Evolutionary conservation across 805 yeast species (phyloP).

Genomic region (Wickerhamomyces mucosus): DNA sequence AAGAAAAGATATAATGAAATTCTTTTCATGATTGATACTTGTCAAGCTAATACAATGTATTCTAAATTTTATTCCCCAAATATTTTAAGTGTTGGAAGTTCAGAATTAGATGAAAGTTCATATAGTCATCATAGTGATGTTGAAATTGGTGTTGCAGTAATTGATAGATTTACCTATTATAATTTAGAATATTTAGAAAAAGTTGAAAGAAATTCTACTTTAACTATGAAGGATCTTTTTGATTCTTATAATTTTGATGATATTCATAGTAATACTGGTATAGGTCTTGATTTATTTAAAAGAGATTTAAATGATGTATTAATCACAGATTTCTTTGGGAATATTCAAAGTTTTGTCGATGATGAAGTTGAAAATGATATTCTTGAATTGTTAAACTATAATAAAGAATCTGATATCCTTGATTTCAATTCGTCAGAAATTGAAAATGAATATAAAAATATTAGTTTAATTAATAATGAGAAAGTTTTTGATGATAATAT

Average conservation of each 20-base stretch:
- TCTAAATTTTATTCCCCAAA: slow-evolving; percentile 88
- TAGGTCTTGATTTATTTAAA: slow-evolving; percentile 67
- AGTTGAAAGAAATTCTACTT: slow-evolving; percentile 63
- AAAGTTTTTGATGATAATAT: too few species aligned
- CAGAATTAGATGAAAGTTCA: slow-evolving; percentile 78
- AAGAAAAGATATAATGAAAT: slow-evolving; percentile 92
- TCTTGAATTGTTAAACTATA: slow-evolving; percentile 14
- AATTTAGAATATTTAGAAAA: slow-evolving; percentile 82
- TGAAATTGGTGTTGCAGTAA: slow-evolving; percentile 95
- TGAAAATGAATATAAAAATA: too few species aligned
- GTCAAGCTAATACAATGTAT: slow-evolving; percentile 98
- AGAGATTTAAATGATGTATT: slow-evolving; percentile 60
- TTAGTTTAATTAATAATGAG: too few species aligned
- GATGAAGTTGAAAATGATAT: slow-evolving; percentile 46
- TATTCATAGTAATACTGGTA: slow-evolving; percentile 91
- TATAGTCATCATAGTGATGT: slow-evolving; percentile 94
- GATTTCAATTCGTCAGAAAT: too few species aligned
- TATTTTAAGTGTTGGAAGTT: slow-evolving; percentile 86
- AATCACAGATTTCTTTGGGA: slow-evolving; percentile 91
- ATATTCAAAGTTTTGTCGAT: slow-evolving; percentile 70
- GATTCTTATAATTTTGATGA: slow-evolving; percentile 76
- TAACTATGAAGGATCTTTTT: slow-evolving; percentile 75
- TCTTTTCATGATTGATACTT: slow-evolving; percentile 95
- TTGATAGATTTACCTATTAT: slow-evolving; percentile 91
- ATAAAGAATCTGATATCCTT: too few species aligned